These are phyloP conservation scores for Marasmius tenuissimus DNA, from an alignment of 1,284 basidiomycete species.

Conservation along the genomic window DNA sequence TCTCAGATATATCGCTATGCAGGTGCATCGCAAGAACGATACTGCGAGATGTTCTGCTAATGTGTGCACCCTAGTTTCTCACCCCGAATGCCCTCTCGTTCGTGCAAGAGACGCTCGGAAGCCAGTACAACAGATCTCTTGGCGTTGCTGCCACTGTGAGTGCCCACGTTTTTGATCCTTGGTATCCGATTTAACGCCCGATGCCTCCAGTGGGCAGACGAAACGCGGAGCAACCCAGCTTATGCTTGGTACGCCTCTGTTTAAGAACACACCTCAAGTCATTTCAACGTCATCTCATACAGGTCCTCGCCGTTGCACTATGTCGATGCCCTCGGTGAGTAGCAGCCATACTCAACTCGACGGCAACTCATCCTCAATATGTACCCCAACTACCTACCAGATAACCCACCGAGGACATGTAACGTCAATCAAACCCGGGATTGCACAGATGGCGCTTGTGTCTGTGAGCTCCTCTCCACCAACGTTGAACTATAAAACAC, in stretches of 20 bases:
- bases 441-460: slow-evolving; percentile 39
- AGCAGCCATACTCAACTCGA: background rate
- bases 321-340: slow-evolving; percentile 47
- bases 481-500: background rate
- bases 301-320: slow-evolving; percentile 45
- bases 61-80: slow-evolving; percentile 36
- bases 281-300: background rate
- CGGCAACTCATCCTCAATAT: background rate
- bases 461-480: slow-evolving; percentile 33
- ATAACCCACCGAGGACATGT: slow-evolving; percentile 48
- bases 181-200: background rate
- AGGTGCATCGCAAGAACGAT: background rate
- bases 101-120: slow-evolving; percentile 43
- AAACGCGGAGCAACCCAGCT: slow-evolving; percentile 19
- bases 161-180: background rate
- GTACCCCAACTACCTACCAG: slow-evolving; percentile 23
- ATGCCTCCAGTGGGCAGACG: slow-evolving; percentile 1
- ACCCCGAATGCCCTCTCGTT: slow-evolving; percentile 42
- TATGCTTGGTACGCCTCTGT: slow-evolving; percentile 35
- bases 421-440: slow-evolving; percentile 46
- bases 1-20: slow-evolving; percentile 10
- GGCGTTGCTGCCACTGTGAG: slow-evolving; percentile 45
- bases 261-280: background rate
- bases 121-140: slow-evolving; percentile 40
- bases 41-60: too few relatives aligned